These are phyloP conservation scores for Tuber calosporum DNA, from an alignment of 495 filamentous ascomycete species.

Conservation along the genomic window DNA sequence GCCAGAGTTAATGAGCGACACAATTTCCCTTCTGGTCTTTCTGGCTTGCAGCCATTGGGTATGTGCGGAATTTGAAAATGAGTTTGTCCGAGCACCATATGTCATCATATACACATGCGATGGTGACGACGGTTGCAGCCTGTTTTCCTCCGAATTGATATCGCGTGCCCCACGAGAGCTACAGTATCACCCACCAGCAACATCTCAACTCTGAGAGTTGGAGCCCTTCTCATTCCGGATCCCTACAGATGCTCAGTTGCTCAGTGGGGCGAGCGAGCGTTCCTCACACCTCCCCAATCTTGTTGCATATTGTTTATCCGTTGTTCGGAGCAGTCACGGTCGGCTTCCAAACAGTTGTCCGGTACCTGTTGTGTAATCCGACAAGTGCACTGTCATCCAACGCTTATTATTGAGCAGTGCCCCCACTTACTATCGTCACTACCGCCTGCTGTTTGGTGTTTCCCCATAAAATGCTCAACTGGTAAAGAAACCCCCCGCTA, in stretches of 20 bases:
- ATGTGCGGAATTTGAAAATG: not conserved
- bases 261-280: not conserved
- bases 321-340: constrained; percentile 1
- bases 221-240: not conserved
- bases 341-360: not conserved
- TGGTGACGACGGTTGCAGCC: not conserved
- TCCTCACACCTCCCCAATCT: not conserved
- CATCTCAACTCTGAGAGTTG: not conserved
- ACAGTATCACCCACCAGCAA: not conserved
- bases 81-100: not conserved
- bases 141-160: not conserved
- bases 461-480: constrained; percentile 1
- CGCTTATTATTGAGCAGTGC: not conserved
- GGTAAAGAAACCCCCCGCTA: not conserved
- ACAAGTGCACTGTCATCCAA: not conserved
- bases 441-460: not conserved
- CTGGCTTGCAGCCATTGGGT: not conserved
- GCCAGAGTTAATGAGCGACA: not conserved
- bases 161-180: not conserved
- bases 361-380: not conserved
- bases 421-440: not conserved
- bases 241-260: not conserved
- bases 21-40: not conserved
- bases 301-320: not conserved
- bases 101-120: not conserved